These are phyloP conservation scores for Triticum urartu DNA, from an alignment of 176 grass and related monocot species.

Conservation along the genomic window DNA sequence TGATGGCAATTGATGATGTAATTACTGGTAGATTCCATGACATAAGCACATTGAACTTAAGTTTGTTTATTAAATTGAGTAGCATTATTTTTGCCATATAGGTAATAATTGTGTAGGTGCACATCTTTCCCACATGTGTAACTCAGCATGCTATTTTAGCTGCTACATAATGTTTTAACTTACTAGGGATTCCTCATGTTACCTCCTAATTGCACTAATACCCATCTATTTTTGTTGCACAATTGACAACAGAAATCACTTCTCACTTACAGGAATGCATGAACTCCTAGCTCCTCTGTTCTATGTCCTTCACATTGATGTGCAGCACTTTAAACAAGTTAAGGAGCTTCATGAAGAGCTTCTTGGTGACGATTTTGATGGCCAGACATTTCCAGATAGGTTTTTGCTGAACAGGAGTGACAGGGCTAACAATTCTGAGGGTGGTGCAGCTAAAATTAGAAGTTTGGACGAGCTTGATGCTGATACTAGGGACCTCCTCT, in stretches of 20 bases:
- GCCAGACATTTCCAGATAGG: conserved; percentile 52
- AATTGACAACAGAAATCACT: conserved; percentile 34
- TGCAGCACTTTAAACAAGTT: conserved; percentile 73
- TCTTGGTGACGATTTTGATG: conserved; percentile 78
- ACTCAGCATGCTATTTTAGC: conserved; percentile 15
- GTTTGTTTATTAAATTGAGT: background rate
- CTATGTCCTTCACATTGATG: conserved; percentile 90
- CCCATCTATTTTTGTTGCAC: conserved; percentile 15
- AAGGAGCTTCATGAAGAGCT: conserved; percentile 62
- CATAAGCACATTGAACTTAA: background rate
- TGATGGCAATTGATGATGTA: background rate
- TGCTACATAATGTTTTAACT: background rate
- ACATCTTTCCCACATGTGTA: background rate
- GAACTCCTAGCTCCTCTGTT: conserved; percentile 97
- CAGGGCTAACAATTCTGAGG: conserved; percentile 30
- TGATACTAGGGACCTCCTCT: conserved; percentile 69
- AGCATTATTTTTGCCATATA: background rate
- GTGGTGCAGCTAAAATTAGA: conserved; percentile 43
- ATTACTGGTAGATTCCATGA: background rate
- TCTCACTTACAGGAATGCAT: conserved; percentile 86
- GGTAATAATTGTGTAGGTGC: background rate
- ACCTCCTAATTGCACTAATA: conserved; percentile 6
- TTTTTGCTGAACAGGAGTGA: conserved; percentile 52
- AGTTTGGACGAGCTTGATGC: conserved; percentile 69
- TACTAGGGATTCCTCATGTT: background rate